Base-by-base conservation (phyloP, 1,284 basidiomycete species). In the Amylostereum areolatum region DNA sequence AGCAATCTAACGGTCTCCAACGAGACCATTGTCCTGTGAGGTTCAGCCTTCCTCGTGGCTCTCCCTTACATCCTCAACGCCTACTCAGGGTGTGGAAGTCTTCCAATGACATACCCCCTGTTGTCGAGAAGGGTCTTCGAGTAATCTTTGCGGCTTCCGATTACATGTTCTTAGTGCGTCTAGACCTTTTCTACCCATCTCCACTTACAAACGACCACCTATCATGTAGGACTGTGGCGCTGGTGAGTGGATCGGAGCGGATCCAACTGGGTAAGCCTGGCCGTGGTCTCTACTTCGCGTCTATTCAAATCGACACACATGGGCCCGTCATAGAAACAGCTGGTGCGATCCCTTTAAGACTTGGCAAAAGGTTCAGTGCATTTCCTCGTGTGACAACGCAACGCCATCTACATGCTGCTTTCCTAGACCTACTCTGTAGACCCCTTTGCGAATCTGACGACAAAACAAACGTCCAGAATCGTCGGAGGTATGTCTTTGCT, bases 291-390 rank as follows among this genome's bases (percentile, higher is more conserved):
- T 33, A 35, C 33, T 18, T 40, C 7, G 11, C 44, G 33, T 73
- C 74, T 49, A 73, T 69, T 51, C 70, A 67, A 18, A 36, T 37
- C 31, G 36, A 34, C 25, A 10, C 43, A 52, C 52, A 63, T 66
- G 18, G 18, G 18, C 18, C 18, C 18, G 18, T 18, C 18, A 18
- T 18, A 18, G 18, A 4, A 68, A 71, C 52, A 71, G 67, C 42
- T 80, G 79, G 83, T 88, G 85, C 61, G 84, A 85, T 60, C 83
- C 84, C 3, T 85, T 82, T 77, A 88, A 87, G 66, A 78, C 80
- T 4, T 91, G 88, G 87, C 78, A 83, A 60, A 78, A 77, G 68
- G 80, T 80, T n/a, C n/a, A 35, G 36, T 55, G 29, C 29, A 5
- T 34, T 6, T 12, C 39, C 24, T 5, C 64, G 50, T 8, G 3